phyloP scores from a whole-genome alignment of 257 asterid species.

The Osmanthus fragrans region DNA sequence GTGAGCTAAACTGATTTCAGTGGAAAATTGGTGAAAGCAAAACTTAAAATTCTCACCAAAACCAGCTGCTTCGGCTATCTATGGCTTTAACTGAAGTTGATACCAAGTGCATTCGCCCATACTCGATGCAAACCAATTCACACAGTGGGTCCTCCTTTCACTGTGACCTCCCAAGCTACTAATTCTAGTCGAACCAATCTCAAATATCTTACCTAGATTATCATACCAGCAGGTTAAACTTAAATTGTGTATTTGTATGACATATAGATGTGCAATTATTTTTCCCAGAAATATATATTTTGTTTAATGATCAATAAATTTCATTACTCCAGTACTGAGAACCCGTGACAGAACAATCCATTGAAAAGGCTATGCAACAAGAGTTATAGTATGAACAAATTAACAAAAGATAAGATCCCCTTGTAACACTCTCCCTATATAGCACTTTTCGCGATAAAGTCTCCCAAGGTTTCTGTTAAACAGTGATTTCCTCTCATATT shows the following conservation, averaged over 20 bases:
- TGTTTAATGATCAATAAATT: neutral
- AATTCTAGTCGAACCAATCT: conserved; percentile 79
- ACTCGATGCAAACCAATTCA: conserved; percentile 60
- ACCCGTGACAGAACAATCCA: neutral
- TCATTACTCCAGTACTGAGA: neutral
- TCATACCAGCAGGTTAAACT: conserved; percentile 12
- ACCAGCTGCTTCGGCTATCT: conserved; percentile 69
- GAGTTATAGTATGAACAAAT: neutral
- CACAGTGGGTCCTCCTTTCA: conserved; percentile 61
- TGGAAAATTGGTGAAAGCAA: conserved; percentile 22
- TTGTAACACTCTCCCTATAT: neutral
- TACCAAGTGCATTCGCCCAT: conserved; percentile 66
- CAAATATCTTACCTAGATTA: conserved; percentile 62
- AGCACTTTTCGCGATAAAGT: neutral
- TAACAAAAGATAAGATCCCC: neutral
- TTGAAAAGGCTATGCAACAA: neutral
- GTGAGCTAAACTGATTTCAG: conserved; percentile 7
- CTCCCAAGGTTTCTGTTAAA: neutral
- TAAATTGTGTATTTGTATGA: neutral
- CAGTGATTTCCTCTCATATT: neutral
- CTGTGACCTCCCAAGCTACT: conserved; percentile 92
- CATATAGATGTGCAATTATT: neutral
- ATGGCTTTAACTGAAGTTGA: conserved; percentile 76
- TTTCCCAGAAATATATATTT: neutral
- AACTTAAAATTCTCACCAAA: conserved; percentile 55